Base-by-base conservation (phyloP, 495 filamentous ascomycete species). In the Rhizodiscina lignyota region DNA sequence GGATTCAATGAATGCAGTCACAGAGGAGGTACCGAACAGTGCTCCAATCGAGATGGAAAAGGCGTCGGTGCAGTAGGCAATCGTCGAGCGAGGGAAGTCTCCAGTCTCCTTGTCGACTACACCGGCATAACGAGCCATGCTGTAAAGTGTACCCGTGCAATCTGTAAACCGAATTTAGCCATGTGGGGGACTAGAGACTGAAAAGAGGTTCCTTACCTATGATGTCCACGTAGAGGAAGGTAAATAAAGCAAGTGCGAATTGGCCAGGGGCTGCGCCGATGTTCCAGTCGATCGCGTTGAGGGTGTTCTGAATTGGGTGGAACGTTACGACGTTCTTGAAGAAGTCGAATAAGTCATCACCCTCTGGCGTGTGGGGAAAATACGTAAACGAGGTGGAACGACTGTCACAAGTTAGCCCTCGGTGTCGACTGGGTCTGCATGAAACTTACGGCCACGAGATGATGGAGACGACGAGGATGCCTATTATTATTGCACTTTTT, bases 201-300 rank as follows among this genome's bases (percentile, higher is more conserved):
- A n/a, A n/a, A n/a, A n/a, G n/a, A n/a, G n/a, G n/a, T n/a, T n/a
- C n/a, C n/a, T n/a, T n/a, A n/a, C n/a, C n/a, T 13, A 84, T 63
- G 39, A 89, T 85, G 53, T 89, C 82, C 38, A 86, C 80, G 46
- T 89, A 89, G 35, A 85, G 62, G 55, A 89, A 89, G 12, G 82
- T 85, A 45, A 86, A 73, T 24, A 89, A 67, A 0, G 82, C 81
- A 21, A 86, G 54, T n/a, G 68, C 77, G 49, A 89, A 89, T 45
- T 85, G 67, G 1, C 61, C 57, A 1, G 74, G 73, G 33, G 68
- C 67, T 5, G 63, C 58, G 13, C 60, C 54, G 28, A 89, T 57
- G 44, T 74, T 51, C 78, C 79, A 89, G 17, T 80, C 62, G 46
- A 80, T 71, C 0, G 67, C 78, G 15, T 62, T 65, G 8, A 85